Base-by-base conservation (phyloP, 2,329 filamentous ascomycete genomes). In the Curvularia verruculosa region DNA sequence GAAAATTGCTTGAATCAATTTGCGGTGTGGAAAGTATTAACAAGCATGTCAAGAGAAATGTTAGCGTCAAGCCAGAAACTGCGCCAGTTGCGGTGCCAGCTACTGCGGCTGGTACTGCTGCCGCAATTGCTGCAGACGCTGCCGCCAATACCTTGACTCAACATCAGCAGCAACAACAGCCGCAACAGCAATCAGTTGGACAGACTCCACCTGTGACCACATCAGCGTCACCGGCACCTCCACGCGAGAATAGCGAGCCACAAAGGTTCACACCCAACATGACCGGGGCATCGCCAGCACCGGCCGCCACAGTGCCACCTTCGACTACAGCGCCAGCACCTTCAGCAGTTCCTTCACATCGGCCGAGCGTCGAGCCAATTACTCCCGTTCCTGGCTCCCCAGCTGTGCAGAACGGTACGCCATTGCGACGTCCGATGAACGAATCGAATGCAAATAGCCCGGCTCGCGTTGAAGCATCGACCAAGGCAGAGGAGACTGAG, bases 331-430 rank as follows among this genome's bases (percentile, higher is more conserved):
- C 56, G 15, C 54, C 63, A 12, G 57, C 56, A 15, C 54, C 60
- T 21, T 23, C 59, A 28, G 52, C 63, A 28, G 57, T 62, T 1
- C 47, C 68, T 29, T 61, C 67, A 19, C 66, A 68, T 40, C 59
- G 73, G 13, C 73, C 73, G 3, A 76, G 72, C 44, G 73, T 76
- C 2, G 73, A 76, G 59, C 73, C 73, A 2, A 65, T 76, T 1
- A 76, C 73, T 3, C 73, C 73, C 3, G 68, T 75, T 3, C 72
- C 73, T 23, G 72, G 73, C 8, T 74, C 72, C 9, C 73, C 73
- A 31, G 70, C 71, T 5, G 58, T 71, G 8, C 67, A 66, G 39
- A 69, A 59, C n/a, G 65, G 66, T 8, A 65, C 71, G 4, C 64
- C 65, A 8, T 37, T 64, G 13, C 67, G 64, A 23, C 64, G 61